These are phyloP conservation scores for Alternaria sp. DNA, from an alignment of 2,329 filamentous ascomycete genomes.

Conservation along the genomic window DNA sequence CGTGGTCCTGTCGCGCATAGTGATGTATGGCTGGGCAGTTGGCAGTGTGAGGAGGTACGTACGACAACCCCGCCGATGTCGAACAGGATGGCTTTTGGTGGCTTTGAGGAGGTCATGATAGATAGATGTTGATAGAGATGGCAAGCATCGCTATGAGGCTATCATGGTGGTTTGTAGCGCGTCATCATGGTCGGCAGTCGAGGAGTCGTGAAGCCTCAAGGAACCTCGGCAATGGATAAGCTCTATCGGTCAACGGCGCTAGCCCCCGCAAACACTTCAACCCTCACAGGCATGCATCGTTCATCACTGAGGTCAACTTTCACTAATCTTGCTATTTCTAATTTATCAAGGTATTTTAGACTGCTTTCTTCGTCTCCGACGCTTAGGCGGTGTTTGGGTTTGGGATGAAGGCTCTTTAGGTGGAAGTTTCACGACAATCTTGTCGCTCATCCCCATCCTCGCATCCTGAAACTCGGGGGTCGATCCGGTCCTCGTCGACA, in stretches of 20 bases:
- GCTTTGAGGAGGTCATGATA: slow-evolving; percentile 18
- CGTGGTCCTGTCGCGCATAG: background rate
- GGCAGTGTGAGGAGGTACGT: slow-evolving; percentile 54
- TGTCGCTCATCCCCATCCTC: background rate
- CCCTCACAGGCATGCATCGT: background rate
- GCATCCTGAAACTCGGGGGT: background rate
- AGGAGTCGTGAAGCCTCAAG: slow-evolving; percentile 16
- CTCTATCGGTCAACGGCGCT: slow-evolving; percentile 27
- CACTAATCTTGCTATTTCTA: background rate
- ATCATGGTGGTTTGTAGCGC: slow-evolving; percentile 25
- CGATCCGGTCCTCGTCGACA: background rate
- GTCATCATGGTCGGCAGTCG: slow-evolving; percentile 17
- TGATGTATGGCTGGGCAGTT: background rate
- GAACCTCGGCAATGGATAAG: slow-evolving; percentile 33
- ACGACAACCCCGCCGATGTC: slow-evolving; percentile 98
- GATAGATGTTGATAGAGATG: background rate
- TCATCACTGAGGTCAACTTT: background rate
- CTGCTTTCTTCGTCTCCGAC: background rate
- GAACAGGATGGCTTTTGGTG: slow-evolving; percentile 66
- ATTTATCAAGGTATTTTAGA: background rate
- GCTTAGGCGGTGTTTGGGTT: background rate
- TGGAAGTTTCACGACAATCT: background rate
- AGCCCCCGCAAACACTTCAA: background rate
- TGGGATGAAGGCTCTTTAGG: background rate
- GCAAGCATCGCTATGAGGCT: slow-evolving; percentile 5